phyloP scores from a whole-genome alignment of 1,284 basidiomycete genomes.

The Ceratobasidium sp. region DNA sequence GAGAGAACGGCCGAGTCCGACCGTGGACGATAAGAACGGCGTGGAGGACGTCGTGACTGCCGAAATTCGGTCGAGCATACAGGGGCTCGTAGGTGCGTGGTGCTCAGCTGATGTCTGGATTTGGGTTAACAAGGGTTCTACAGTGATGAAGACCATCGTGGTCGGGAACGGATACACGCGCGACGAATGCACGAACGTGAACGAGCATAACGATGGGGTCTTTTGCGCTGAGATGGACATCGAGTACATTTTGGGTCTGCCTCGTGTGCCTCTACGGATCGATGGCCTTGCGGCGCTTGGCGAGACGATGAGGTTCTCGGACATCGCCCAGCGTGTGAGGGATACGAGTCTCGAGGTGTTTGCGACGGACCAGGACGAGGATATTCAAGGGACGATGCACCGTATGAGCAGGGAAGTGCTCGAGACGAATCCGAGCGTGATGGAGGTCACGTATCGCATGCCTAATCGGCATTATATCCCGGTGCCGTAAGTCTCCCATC shows the following conservation, averaged over 20 bases:
- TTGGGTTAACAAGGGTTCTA: not conserved
- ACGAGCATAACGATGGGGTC: constrained; percentile 36
- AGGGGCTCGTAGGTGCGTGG: constrained; percentile 34
- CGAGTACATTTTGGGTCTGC: constrained; percentile 67
- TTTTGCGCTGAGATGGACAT: constrained; percentile 75
- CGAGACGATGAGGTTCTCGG: constrained; percentile 69
- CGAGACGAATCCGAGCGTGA: constrained; percentile 69
- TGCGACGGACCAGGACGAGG: constrained; percentile 82
- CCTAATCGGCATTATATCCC: constrained; percentile 95
- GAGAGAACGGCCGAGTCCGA: not conserved
- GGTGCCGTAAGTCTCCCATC: constrained; percentile 46
- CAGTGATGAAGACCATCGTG: constrained; percentile 37
- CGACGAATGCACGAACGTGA: constrained; percentile 39
- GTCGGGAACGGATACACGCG: constrained; percentile 29
- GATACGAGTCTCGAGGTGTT: constrained; percentile 83
- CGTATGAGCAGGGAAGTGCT: constrained; percentile 85
- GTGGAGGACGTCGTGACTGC: constrained; percentile 28
- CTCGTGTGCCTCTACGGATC: constrained; percentile 59
- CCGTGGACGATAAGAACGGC: constrained; percentile 3
- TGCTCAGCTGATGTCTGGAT: not conserved
- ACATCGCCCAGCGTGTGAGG: constrained; percentile 67
- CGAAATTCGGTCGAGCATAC: constrained; percentile 37
- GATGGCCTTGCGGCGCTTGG: constrained; percentile 60
- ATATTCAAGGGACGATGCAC: constrained; percentile 82
- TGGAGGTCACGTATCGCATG: constrained; percentile 75